Base-by-base conservation (phyloP, 2,329 filamentous ascomycete genomes). In the Corinectria fuckeliana region DNA sequence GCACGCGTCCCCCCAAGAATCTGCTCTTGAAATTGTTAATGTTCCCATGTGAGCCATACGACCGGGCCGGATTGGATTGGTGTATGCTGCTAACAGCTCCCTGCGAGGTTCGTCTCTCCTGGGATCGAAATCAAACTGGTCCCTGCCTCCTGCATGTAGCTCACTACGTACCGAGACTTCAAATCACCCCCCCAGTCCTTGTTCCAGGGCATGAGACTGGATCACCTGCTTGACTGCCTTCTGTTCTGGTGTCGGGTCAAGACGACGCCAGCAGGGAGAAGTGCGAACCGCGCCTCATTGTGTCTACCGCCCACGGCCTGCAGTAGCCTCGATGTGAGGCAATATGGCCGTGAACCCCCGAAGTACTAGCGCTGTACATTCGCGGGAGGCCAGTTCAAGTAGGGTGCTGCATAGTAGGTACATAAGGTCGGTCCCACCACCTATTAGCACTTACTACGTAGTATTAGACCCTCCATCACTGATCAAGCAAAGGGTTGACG, bases 321-420 rank as follows among this genome's bases (percentile, higher is more conserved):
- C 66, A 69, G 65, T 69, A 68, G 65, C 62, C 50, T 50, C 21
- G 49, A 59, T 53, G 53, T 61, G 57, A 67, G 53, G 55, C 61
- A 59, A 57, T 63, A 51, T 44, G 58, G 41, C 52, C 64, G 51
- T 68, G 62, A 64, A 68, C 48, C n/a, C n/a, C n/a, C 45, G 18
- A 42, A 52, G 32, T 50, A 49, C 36, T 13, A 58, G 63, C 61
- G 57, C 55, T 56, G 60, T 66, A 58, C 61, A 47, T 67, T 52
- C 3, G 42, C 39, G 53, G 50, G 44, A 62, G 55, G 36, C 58
- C 16, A 26, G 57, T 41, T 41, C 36, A 56, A 48, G 49, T 45
- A 58, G 21, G 36, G 50, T n/a, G n/a, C n/a, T n/a, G n/a, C n/a
- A n/a, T n/a, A n/a, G n/a, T n/a, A n/a, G n/a, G n/a, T n/a, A n/a